Evolutionary conservation across 2,329 filamentous ascomycete genomes (phyloP), one percentile per base, ranked within the genome.

Genomic region (Neofusicoccum parvum): DNA sequence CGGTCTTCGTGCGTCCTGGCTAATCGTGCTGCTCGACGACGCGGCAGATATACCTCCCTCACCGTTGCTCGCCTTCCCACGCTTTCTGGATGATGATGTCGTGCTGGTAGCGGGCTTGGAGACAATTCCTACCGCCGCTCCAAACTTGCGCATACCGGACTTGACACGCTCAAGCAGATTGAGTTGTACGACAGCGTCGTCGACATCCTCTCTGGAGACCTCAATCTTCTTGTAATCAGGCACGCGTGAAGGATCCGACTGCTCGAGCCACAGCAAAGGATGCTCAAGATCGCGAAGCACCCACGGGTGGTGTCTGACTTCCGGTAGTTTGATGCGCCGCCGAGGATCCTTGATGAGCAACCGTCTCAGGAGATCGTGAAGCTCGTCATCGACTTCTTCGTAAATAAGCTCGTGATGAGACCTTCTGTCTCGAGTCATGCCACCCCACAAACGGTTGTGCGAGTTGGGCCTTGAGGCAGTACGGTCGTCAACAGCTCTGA

Each of bases 281-380:
- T 87, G 81, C 68, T 90, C 93, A 37, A 97, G 85, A 68, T 90
- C 92, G 66, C 89, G 83, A 1, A 94, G 83, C 15, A 98, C 90
- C 95, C 95, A 99, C 5, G 90, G 89, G 74, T 99, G 95, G 67
- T 91, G 90, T 77, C 98, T 98, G 72, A 98, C 94, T 71, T 97
- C 94, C 67, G 90, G 88, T 60, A 99, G 82, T 7, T 92, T 91
- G 72, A 99, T 97, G 45, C 95, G 89, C 78, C 94, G 89, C 36
- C 91, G 85, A 0, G 94, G 94, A 73, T 98, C 92, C 79, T 98
- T 99, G 70, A 86, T 89, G 66, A 99, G 85, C 80, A 99, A 88
- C 69, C 89, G 87, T 56, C 82, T 84, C 34, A 99, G 80, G 12
- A 99, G 83, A 74, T 99, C 92, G 62, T 88, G 85, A 9, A 99